These are phyloP conservation scores for Solanum piurae DNA, from an alignment of 257 asterid genomes.

Conservation along the genomic window DNA sequence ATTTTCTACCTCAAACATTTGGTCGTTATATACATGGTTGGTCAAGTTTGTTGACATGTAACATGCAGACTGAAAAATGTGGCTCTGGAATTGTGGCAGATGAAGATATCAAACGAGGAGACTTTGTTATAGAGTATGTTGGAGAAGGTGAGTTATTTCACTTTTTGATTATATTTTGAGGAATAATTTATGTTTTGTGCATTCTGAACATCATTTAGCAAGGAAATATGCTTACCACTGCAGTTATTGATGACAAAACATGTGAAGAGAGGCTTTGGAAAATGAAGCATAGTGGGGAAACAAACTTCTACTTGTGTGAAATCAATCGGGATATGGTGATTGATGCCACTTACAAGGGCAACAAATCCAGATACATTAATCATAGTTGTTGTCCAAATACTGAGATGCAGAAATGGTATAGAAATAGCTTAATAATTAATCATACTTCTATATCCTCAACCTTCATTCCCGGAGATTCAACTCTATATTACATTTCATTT, in stretches of 20 bases:
- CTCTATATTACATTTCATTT: slow-evolving; percentile 4
- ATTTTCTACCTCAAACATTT: background rate
- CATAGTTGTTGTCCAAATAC: slow-evolving; percentile 98
- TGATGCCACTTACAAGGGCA: slow-evolving; percentile 97
- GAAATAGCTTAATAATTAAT: background rate
- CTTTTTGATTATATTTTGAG: background rate
- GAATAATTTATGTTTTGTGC: background rate
- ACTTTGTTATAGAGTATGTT: slow-evolving; percentile 90
- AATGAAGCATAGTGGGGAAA: slow-evolving; percentile 89
- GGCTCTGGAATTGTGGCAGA: slow-evolving; percentile 91
- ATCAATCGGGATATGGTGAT: slow-evolving; percentile 97
- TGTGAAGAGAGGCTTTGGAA: slow-evolving; percentile 99
- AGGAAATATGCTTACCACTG: slow-evolving; percentile 7
- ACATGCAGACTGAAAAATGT: slow-evolving; percentile 87
- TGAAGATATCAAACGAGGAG: slow-evolving; percentile 85
- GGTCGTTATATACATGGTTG: background rate
- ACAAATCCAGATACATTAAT: slow-evolving; percentile 93
- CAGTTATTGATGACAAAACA: slow-evolving; percentile 94
- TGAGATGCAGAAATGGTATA: slow-evolving; percentile 97
- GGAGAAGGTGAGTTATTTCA: slow-evolving; percentile 66
- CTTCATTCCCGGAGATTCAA: background rate
- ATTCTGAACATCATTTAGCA: slow-evolving; percentile 3
- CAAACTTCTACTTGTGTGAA: slow-evolving; percentile 91
- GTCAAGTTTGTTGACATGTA: background rate
- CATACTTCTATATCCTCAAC: background rate